Base-by-base conservation (phyloP, 2,329 filamentous ascomycete genomes). In the Grosmannia penicillata region DNA sequence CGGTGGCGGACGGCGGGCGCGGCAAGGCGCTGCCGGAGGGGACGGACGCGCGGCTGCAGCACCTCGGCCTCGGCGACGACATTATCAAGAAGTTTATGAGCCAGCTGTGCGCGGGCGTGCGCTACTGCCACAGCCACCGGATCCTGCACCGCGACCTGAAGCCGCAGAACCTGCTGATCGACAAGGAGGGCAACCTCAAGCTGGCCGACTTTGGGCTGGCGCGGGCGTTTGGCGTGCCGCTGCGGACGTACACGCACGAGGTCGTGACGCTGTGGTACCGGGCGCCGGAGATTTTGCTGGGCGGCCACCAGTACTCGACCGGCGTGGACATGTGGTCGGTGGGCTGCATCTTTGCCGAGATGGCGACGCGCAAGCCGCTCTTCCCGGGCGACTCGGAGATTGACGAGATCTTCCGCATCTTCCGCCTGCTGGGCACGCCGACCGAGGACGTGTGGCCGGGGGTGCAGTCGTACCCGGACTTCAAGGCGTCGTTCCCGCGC, bases 401-500 rank as follows among this genome's bases (percentile, higher is more conserved):
- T 59, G 84, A 93, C 53, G 84, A 93, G 60, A 93, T 93, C 54
- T 93, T 93, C 70, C 91, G 89, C 64, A 93, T 91, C 54, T 93
- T 93, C 74, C 73, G 76, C 40, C 59, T 89, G 29, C 72, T 93
- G 32, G 84, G 84, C 48, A 93, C 84, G 6, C 84, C 84, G 2
- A 76, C 75, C 38, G 84, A 93, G 54, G 65, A 72, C 7, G 68
- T 75, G 42, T 93, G 84, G 84, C 84, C 84, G 37, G 84, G 84
- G 41, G 83, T 93, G 39, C 87, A 82, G 14, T 82, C 79, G 9
- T 89, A 89, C 62, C 84, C 85, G 26, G 85, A 93, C 59, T 93
- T 83, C 70, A 93, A 93, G 61, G 56, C 79, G 15, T 84, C 81
- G 6, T 93, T 93, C 61, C 84, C 84, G 44, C 89, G 87, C 61